Conservation (phyloP, 192 early-diverging fungal species). For the Coemansia sp. region DNA sequence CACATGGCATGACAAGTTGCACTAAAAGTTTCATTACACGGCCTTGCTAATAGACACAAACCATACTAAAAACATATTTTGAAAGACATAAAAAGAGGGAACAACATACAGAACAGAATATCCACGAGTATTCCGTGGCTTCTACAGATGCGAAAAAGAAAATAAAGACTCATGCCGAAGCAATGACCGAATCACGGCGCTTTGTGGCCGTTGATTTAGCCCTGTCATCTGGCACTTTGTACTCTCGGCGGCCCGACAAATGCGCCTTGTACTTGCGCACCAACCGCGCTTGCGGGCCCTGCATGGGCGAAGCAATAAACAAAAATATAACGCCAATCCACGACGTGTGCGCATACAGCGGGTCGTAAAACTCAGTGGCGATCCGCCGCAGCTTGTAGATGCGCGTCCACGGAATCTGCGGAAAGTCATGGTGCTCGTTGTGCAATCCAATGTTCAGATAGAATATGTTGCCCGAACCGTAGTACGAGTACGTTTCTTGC, state of each 20-base stretch:
- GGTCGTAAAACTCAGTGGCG: constrained; percentile 90
- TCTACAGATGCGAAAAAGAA: neutral
- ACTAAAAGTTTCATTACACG: too few relatives aligned
- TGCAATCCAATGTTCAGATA: constrained; percentile 97
- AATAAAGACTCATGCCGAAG: constrained; percentile 1
- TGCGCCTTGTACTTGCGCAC: constrained; percentile 69
- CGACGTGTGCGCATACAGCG: constrained; percentile 74
- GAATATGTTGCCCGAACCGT: constrained; percentile 80
- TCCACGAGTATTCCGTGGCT: neutral
- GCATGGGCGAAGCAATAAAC: constrained; percentile 70
- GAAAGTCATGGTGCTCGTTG: constrained; percentile 98
- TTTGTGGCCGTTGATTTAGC: neutral
- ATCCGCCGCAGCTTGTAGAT: constrained; percentile 76
- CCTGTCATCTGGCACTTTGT: constrained; percentile 23
- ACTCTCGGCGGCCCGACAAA: constrained; percentile 63
- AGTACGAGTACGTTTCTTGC: constrained; percentile 97
- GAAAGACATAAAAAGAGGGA: neutral
- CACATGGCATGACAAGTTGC: too few relatives aligned
- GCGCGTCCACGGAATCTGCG: constrained; percentile 78
- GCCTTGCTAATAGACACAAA: neutral
- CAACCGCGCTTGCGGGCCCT: constrained; percentile 81
- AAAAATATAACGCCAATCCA: constrained; percentile 82
- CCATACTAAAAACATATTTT: neutral
- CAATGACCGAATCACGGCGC: constrained; percentile 9
- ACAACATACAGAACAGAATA: constrained; percentile 1